These are phyloP conservation scores for Aschersonia sp. DNA, from an alignment of 2,329 filamentous ascomycete species.

Conservation along the genomic window DNA sequence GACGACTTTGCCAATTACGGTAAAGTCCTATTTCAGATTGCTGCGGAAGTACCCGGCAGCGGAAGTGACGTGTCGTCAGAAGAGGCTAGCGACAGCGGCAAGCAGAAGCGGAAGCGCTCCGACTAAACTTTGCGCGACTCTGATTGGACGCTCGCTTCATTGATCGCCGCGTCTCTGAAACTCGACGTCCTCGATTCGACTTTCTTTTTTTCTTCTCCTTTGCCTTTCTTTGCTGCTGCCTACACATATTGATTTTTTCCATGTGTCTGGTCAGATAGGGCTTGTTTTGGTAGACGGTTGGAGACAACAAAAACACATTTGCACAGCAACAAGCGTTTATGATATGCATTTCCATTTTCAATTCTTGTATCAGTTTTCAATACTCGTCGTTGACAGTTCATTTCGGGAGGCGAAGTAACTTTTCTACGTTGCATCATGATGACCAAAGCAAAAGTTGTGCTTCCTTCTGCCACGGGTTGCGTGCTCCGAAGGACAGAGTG, in stretches of 20 bases:
- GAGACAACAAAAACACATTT: constrained; percentile 19
- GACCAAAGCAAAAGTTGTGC: not conserved
- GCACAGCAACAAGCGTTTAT: constrained; percentile 21
- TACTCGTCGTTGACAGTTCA: not conserved
- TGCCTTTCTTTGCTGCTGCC: constrained; percentile 1
- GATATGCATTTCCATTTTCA: constrained; percentile 23
- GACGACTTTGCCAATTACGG: constrained; percentile 57
- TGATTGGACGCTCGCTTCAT: not conserved
- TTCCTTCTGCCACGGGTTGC: not conserved
- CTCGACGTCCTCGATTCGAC: constrained; percentile 1
- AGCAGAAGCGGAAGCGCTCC: constrained; percentile 61
- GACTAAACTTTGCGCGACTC: constrained; percentile 27
- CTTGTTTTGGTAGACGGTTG: constrained; percentile 16
- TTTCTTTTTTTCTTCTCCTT: constrained; percentile 5
- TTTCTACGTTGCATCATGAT: not conserved
- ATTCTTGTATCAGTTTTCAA: constrained; percentile 30
- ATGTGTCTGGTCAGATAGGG: constrained; percentile 13
- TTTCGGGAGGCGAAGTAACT: not conserved
- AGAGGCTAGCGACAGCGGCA: constrained; percentile 31
- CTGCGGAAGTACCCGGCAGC: constrained; percentile 56
- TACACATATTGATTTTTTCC: not conserved
- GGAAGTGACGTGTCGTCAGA: constrained; percentile 42
- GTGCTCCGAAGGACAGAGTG: not conserved
- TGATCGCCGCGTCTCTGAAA: not conserved
- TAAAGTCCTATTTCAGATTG: constrained; percentile 69